Percentiles rank a stretch among this genome's conserved stretches.
These are phyloP conservation scores for Umbilicus rupestris DNA, from an alignment of 164 flowering plant genomes.

Conservation along the genomic window DNA sequence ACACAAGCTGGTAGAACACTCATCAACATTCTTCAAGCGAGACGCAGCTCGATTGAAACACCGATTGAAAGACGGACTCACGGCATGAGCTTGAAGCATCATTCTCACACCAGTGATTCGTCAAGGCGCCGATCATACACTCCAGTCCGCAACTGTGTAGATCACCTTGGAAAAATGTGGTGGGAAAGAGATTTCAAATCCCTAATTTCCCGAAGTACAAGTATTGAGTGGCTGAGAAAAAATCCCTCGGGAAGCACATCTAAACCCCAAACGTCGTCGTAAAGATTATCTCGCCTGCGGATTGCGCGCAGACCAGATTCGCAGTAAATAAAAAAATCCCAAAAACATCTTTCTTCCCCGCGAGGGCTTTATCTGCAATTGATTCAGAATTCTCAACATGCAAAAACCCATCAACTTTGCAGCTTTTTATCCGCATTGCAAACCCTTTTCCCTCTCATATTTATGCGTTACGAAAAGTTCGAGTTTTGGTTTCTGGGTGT, in stretches of 20 bases:
- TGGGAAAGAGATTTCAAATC: slow-evolving; percentile 2
- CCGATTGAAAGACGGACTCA: background rate
- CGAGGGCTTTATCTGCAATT: too few relatives aligned
- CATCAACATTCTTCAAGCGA: background rate
- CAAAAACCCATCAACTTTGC: background rate
- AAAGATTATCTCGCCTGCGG: background rate
- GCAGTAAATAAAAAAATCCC: too few relatives aligned
- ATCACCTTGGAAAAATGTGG: background rate
- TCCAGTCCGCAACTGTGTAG: too few relatives aligned
- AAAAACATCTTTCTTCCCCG: too few relatives aligned
- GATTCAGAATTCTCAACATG: background rate
- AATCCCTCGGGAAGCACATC: background rate
- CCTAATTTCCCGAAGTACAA: background rate
- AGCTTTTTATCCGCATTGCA: background rate
- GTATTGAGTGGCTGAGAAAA: background rate
- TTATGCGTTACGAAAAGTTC: background rate
- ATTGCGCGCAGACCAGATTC: too few relatives aligned
- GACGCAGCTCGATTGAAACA: background rate
- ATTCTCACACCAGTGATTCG: background rate
- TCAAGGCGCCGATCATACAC: too few relatives aligned
- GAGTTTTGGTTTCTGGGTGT: background rate
- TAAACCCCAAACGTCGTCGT: background rate
- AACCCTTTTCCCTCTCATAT: background rate
- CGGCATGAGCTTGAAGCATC: slow-evolving; percentile 14
- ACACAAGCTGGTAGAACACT: background rate